Evolutionary conservation across 2,329 filamentous ascomycete genomes (phyloP).

Genomic region (Ceratocystis cacaofunesta): DNA sequence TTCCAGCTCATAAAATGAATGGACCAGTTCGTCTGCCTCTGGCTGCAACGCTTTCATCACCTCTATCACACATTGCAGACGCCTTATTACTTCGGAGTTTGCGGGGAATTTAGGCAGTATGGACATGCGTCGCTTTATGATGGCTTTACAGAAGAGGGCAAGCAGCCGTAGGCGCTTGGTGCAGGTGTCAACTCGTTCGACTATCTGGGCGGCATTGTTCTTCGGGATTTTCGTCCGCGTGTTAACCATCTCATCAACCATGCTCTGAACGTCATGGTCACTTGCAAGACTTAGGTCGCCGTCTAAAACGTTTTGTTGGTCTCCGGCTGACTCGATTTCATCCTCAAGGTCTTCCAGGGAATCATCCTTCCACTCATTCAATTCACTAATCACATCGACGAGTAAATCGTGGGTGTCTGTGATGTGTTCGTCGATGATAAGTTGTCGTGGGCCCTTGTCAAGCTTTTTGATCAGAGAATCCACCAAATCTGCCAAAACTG

Average conservation of each 20-base stretch:
- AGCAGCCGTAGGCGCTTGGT: constrained; percentile 53
- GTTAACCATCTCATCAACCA: constrained; percentile 54
- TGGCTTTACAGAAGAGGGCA: constrained; percentile 51
- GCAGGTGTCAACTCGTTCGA: constrained; percentile 48
- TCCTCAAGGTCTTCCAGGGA: constrained; percentile 27
- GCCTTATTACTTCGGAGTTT: constrained; percentile 25
- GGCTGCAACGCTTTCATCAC: constrained; percentile 48
- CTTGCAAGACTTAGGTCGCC: constrained; percentile 27
- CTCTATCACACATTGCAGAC: constrained; percentile 41
- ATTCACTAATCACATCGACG: constrained; percentile 2
- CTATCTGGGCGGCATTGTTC: constrained; percentile 48
- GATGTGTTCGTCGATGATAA: neutral
- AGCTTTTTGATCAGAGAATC: neutral
- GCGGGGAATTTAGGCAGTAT: constrained; percentile 32
- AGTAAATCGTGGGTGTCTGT: neutral
- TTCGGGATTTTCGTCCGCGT: constrained; percentile 45
- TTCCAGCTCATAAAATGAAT: constrained; percentile 57
- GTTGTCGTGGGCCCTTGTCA: neutral
- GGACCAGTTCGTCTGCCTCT: constrained; percentile 54
- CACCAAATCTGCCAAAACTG: neutral
- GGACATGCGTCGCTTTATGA: constrained; percentile 55
- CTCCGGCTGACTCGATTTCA: constrained; percentile 40
- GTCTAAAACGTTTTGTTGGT: constrained; percentile 29
- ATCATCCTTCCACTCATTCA: constrained; percentile 4
- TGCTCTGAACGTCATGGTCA: constrained; percentile 32